phyloP scores from a whole-genome alignment of 768 basidiomycete species.

The Kwoniella mangroviensis region DNA sequence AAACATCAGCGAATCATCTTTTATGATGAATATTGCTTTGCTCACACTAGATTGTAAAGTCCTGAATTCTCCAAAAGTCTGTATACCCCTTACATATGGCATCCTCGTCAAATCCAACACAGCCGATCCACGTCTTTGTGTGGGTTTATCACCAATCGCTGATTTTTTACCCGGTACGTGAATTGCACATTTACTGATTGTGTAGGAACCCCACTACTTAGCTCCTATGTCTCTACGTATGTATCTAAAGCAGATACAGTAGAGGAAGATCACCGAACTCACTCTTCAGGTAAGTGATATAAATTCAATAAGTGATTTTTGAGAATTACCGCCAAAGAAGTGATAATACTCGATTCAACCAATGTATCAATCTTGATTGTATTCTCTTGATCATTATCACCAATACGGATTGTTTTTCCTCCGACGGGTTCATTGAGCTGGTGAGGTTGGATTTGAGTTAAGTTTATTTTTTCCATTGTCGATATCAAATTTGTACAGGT shows the following conservation, averaged over 20 bases:
- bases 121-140: slow-evolving; percentile 66
- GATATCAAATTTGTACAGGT: slow-evolving; percentile 74
- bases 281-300: slow-evolving; percentile 93
- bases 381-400: background rate
- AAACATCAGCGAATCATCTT: background rate
- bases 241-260: background rate
- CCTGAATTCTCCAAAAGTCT: slow-evolving; percentile 68
- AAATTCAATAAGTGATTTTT: slow-evolving; percentile 81
- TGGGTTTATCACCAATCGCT: slow-evolving; percentile 81
- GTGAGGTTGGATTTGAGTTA: slow-evolving; percentile 62
- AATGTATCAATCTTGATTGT: slow-evolving; percentile 12
- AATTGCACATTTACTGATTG: slow-evolving; percentile 81
- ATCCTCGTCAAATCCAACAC: slow-evolving; percentile 75
- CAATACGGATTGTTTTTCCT: slow-evolving; percentile 59
- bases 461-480: slow-evolving; percentile 78
- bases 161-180: slow-evolving; percentile 88
- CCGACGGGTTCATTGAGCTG: slow-evolving; percentile 72
- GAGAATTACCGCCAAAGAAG: slow-evolving; percentile 83
- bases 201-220: slow-evolving; percentile 13
- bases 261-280: slow-evolving; percentile 51
- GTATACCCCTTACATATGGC: slow-evolving; percentile 63
- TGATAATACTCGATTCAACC: slow-evolving; percentile 66
- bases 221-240: slow-evolving; percentile 2
- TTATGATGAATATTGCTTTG: slow-evolving; percentile 6
- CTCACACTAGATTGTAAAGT: slow-evolving; percentile 71